Percentiles rank a stretch among this genome's conserved stretches.
Evolutionary conservation across 2,329 filamentous ascomycete genomes (phyloP).

Genomic region (Microsporum ferrugineum): DNA sequence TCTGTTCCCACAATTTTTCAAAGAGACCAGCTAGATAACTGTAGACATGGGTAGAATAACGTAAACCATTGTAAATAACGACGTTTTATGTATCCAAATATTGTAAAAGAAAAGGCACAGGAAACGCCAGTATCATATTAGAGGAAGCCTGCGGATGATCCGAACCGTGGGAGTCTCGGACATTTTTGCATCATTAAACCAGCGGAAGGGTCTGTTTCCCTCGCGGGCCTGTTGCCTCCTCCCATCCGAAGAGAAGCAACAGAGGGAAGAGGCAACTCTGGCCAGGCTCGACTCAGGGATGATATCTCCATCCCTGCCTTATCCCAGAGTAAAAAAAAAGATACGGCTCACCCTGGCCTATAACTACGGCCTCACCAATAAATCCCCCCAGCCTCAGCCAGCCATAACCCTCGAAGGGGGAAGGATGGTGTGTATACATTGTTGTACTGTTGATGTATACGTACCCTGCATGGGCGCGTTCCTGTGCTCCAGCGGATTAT

Average conservation of each 20-base stretch:
- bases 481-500: too few relatives aligned
- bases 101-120: background rate
- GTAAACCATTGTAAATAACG: background rate
- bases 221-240: background rate
- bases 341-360: background rate
- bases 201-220: background rate
- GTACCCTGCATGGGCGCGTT: too few relatives aligned
- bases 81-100: too few relatives aligned
- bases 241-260: background rate
- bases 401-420: too few relatives aligned
- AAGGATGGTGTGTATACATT: background rate
- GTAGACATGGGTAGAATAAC: too few relatives aligned
- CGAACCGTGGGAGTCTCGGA: background rate
- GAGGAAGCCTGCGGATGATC: background rate
- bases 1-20: slow-evolving; percentile 80
- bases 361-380: background rate
- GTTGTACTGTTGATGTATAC: background rate
- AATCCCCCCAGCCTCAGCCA: too few relatives aligned
- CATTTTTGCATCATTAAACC: background rate
- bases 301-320: slow-evolving; percentile 6
- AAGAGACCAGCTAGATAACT: slow-evolving; percentile 21
- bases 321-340: slow-evolving; percentile 5
- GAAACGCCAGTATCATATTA: background rate
- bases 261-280: background rate
- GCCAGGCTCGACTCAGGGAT: background rate